Evolutionary conservation across 2,329 filamentous ascomycete species (phyloP), one percentile per base, ranked within the genome.

Genomic region (Pyricularia sp.): DNA sequence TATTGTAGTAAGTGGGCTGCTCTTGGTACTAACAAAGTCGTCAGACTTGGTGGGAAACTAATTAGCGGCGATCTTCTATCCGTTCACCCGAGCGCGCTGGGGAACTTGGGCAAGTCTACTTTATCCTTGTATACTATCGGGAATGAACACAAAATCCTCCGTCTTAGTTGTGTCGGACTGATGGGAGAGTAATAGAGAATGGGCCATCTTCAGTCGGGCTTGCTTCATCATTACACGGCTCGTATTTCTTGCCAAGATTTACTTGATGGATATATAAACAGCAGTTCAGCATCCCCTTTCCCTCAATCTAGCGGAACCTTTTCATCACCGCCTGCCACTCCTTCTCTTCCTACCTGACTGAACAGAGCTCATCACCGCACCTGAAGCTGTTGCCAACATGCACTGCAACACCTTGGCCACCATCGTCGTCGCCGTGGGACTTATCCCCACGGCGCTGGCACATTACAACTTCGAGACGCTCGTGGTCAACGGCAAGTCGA

Each of bases 401-500:
- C 65, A 23, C 33, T 58, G 42, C 65, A 50, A 67, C 65, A 58
- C 25, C 11, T 14, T 67, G 23, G 50, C 66, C 55, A 63, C 66
- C 42, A 11, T 68, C 66, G 9, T 68, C 55, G 66, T 55, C 55
- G 66, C 66, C 25, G 67, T 42, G 30, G 67, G 36, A 7, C 23
- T 20, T 17, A 12, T 65, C 61, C 59, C 67, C 55, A 28, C 59
- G 20, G 61, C 33, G 5, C 59, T 55, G 25, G 67, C 67, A 1
- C 67, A 68, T 33, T 68, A 64, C 67, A 68, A 68, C 67, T 68
- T 68, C 36, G 67, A 64, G 25, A 3, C 33, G 23, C 67, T 68
- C 11, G 26, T 64, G 33, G 72, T 72, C 67, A 73, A 73, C 64
- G 72, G 71, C 69, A 69, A 72, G 33, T 65, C 72, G 12, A 73